Percentiles rank a stretch among this genome's conserved stretches.
Evolutionary conservation across 192 early-diverging fungal genomes (phyloP).

Genomic region (Entomortierella beljakovae): DNA sequence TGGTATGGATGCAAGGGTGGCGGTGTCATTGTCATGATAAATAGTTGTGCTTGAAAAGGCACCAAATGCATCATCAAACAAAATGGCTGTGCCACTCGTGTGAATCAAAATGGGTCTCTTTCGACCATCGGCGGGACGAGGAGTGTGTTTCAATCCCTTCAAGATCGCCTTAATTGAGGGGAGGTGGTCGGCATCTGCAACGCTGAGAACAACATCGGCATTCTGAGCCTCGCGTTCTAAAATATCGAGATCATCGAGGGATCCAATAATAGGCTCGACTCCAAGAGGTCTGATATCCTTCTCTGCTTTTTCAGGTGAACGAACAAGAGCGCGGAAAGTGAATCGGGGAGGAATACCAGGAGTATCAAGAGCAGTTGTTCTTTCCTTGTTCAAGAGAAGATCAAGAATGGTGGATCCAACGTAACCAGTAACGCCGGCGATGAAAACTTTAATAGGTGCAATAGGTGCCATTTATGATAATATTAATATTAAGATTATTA

Average conservation of each 20-base stretch:
- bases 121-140: conserved; percentile 6
- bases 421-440: conserved; percentile 41
- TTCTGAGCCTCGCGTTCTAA: conserved; percentile 20
- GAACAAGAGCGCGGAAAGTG: conserved; percentile 34
- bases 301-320: conserved; percentile 26
- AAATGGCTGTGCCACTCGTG: conserved; percentile 40
- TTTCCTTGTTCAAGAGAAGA: conserved; percentile 29
- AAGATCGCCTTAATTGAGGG: conserved; percentile 25
- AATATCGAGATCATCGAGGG: conserved; percentile 21
- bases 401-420: conserved; percentile 29
- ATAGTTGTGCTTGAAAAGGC: conserved; percentile 4
- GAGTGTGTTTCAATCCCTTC: conserved; percentile 15
- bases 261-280: conserved; percentile 43
- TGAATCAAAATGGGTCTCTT: conserved; percentile 44
- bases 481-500: no score
- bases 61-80: conserved; percentile 24
- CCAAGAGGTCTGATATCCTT: conserved; percentile 21
- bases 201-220: conserved; percentile 34
- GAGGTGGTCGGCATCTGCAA: conserved; percentile 45
- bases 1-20: conserved; percentile 9
- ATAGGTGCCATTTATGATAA: no score
- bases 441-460: conserved; percentile 31
- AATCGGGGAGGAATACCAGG: no score
- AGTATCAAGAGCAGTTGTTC: no score
- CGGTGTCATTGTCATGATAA: conserved; percentile 34